A percentile compares a stretch with the other conserved stretches of the same genome.
phyloP scores from a whole-genome alignment of 2,329 filamentous ascomycete genomes.

The Pyrenochaeta sp. region DNA sequence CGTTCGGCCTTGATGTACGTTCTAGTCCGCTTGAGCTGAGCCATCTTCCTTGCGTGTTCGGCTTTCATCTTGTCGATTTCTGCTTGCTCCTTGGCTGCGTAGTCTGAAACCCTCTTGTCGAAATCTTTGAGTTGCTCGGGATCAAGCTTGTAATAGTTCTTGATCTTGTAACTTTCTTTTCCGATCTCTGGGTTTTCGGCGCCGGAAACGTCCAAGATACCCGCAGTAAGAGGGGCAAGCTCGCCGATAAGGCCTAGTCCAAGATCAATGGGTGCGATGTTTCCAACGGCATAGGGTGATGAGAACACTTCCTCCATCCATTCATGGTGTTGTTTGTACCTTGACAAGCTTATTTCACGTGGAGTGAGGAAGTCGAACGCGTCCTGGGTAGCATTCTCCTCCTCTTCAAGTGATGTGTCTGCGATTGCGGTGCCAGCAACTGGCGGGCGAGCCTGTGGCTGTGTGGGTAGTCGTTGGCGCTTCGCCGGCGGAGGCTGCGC shows the following conservation, averaged over 20 bases:
- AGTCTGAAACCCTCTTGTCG: constrained; percentile 75
- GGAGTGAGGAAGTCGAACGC: constrained; percentile 89
- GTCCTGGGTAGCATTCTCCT: constrained; percentile 87
- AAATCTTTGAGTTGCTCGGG: constrained; percentile 84
- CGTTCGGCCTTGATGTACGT: constrained; percentile 77
- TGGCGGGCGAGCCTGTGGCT: constrained; percentile 54
- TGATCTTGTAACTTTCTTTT: constrained; percentile 44
- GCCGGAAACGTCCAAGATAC: constrained; percentile 73
- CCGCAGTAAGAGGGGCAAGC: constrained; percentile 80
- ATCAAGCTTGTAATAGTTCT: constrained; percentile 72
- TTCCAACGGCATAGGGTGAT: constrained; percentile 83
- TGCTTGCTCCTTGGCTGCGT: constrained; percentile 74
- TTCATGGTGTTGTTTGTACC: constrained; percentile 94
- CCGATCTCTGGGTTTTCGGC: constrained; percentile 35
- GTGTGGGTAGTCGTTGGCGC: constrained; percentile 50
- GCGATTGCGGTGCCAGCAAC: constrained; percentile 27
- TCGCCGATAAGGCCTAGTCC: constrained; percentile 82
- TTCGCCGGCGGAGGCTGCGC: constrained; percentile 56
- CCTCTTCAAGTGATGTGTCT: constrained; percentile 74
- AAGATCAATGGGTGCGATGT: constrained; percentile 87
- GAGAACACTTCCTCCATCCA: constrained; percentile 99
- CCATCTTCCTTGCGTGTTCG: constrained; percentile 77
- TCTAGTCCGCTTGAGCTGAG: constrained; percentile 74
- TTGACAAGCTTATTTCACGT: constrained; percentile 82
- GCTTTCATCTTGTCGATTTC: constrained; percentile 87